These are phyloP conservation scores for Fusarium duplospermum DNA, from an alignment of 2,329 filamentous ascomycete species.

Conservation along the genomic window DNA sequence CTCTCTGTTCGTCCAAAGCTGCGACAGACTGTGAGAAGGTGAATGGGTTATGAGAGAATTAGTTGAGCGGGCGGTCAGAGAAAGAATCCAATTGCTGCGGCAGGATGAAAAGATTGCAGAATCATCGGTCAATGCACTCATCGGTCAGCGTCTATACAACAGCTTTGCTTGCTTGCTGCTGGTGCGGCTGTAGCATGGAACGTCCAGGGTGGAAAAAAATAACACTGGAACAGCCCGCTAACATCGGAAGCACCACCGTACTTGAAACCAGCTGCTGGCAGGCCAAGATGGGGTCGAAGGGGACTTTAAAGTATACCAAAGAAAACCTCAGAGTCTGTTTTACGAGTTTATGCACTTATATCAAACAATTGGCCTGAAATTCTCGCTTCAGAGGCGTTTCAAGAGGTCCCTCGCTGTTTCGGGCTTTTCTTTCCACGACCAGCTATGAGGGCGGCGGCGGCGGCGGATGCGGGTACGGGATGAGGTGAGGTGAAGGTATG, in stretches of 20 bases:
- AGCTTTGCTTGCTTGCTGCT: slow-evolving; percentile 23
- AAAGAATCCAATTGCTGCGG: not conserved
- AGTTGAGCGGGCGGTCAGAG: not conserved
- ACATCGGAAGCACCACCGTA: not conserved
- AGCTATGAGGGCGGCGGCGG: slow-evolving; percentile 1
- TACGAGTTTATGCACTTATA: not conserved
- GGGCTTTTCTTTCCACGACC: not conserved
- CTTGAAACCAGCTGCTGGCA: not conserved
- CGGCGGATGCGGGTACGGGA: slow-evolving; percentile 12
- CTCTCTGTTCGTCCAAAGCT: slow-evolving; percentile 4
- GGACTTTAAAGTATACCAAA: not conserved
- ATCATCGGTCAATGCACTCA: not conserved
- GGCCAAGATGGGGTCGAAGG: not conserved
- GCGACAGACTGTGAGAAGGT: slow-evolving; percentile 15
- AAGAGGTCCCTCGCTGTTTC: not conserved
- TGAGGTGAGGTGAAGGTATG: slow-evolving; percentile 36
- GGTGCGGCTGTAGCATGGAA: slow-evolving; percentile 33
- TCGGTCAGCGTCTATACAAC: not conserved
- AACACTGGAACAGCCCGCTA: not conserved
- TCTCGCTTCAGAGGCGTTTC: not conserved
- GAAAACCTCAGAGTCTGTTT: not conserved
- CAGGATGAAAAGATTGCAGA: not conserved
- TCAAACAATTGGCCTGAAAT: not conserved
- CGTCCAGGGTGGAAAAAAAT: slow-evolving; percentile 17
- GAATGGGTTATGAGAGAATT: slow-evolving; percentile 6